Evolutionary conservation across 495 filamentous ascomycete species (phyloP).

Genomic region (Podospora anserina): DNA sequence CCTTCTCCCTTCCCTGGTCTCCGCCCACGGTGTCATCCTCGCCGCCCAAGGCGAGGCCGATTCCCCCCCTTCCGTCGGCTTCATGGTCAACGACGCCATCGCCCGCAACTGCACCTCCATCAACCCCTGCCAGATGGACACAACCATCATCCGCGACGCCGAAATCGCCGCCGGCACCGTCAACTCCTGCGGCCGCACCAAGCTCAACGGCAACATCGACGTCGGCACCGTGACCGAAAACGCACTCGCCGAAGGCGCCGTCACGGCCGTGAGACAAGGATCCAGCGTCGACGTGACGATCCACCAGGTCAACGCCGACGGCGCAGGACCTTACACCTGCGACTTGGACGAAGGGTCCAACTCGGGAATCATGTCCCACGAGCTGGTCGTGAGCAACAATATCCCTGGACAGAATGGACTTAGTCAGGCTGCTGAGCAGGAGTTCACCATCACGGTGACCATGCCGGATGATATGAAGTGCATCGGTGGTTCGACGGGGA

Average conservation of each 20-base stretch:
- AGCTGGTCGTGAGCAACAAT: slow-evolving; percentile 44
- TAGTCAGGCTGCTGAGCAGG: slow-evolving; percentile 40
- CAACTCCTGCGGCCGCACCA: slow-evolving; percentile 49
- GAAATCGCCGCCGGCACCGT: slow-evolving; percentile 47
- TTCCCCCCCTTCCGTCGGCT: slow-evolving; percentile 43
- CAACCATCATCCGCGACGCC: slow-evolving; percentile 52
- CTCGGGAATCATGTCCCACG: slow-evolving; percentile 40
- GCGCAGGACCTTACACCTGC: slow-evolving; percentile 53
- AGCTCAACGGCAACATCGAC: slow-evolving; percentile 53
- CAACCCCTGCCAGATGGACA: slow-evolving; percentile 52
- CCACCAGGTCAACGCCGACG: slow-evolving; percentile 56
- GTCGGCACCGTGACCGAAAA: slow-evolving; percentile 53
- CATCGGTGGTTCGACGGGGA: slow-evolving; percentile 33
- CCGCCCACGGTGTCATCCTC: slow-evolving; percentile 44
- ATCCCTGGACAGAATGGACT: slow-evolving; percentile 38
- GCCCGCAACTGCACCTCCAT: slow-evolving; percentile 50
- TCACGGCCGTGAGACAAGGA: slow-evolving; percentile 45
- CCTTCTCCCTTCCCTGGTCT: slow-evolving; percentile 35
- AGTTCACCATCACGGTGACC: slow-evolving; percentile 45
- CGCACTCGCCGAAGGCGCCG: slow-evolving; percentile 39
- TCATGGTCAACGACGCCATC: slow-evolving; percentile 42
- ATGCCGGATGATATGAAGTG: slow-evolving; percentile 34
- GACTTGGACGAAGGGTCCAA: slow-evolving; percentile 47
- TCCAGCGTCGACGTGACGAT: slow-evolving; percentile 43
- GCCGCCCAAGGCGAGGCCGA: slow-evolving; percentile 40